A percentile compares a stretch with the other conserved stretches of the same genome.
These are phyloP conservation scores for Pilobolus umbonatus DNA, from an alignment of 192 early-diverging fungal species.

Conservation along the genomic window DNA sequence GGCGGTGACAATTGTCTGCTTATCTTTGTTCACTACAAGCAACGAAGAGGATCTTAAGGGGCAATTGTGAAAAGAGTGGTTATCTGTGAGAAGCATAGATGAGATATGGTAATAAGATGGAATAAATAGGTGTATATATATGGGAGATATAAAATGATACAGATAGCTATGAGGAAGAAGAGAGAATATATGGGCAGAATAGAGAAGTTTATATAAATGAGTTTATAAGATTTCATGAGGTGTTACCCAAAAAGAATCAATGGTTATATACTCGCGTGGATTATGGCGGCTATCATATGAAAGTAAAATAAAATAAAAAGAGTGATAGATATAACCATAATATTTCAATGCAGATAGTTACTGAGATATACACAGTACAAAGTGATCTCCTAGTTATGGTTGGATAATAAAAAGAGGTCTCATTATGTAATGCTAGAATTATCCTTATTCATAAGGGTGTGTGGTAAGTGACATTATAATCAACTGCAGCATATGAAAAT, in stretches of 20 bases:
- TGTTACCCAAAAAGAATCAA: slow-evolving; percentile 1
- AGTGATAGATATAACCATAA: too few species aligned
- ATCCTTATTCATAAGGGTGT: too few species aligned
- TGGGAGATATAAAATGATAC: neutral
- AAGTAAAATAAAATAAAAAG: neutral
- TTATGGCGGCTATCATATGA: slow-evolving; percentile 13
- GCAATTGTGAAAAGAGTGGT: slow-evolving; percentile 19
- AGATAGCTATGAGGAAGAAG: neutral
- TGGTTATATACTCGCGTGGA: slow-evolving; percentile 7
- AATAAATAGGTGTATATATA: neutral
- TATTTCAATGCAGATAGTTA: neutral
- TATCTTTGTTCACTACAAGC: slow-evolving; percentile 12
- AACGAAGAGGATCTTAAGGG: slow-evolving; percentile 22
- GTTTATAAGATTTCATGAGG: too few species aligned
- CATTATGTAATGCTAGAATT: too few species aligned
- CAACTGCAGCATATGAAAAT: too few species aligned
- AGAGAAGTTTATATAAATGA: slow-evolving; percentile 4
- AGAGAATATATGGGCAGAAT: neutral
- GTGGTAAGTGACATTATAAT: too few species aligned
- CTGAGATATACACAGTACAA: too few species aligned
- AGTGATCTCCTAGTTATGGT: too few species aligned
- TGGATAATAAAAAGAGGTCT: neutral
- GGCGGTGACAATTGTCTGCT: slow-evolving; percentile 23
- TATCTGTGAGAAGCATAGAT: neutral
- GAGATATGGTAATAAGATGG: neutral